Percentiles rank a stretch among this genome's conserved stretches.
Evolutionary conservation across 1,284 basidiomycete species (phyloP).

Genomic region (Coniferiporia sulphurascens): DNA sequence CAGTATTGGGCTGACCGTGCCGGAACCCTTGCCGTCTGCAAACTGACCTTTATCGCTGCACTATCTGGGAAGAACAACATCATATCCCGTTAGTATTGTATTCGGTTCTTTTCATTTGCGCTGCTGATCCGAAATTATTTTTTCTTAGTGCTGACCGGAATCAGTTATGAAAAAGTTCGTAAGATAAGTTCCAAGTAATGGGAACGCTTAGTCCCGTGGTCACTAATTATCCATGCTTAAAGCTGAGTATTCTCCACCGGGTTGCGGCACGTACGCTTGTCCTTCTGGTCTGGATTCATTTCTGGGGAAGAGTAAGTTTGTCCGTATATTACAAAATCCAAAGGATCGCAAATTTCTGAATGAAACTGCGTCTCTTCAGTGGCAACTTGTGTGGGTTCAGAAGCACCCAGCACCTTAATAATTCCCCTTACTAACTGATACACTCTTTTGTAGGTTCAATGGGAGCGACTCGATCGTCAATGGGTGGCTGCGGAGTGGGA

Average conservation of each 20-base stretch:
- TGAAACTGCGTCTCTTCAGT: too few species aligned
- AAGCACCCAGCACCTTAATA: too few species aligned
- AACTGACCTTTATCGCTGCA: conserved; percentile 40
- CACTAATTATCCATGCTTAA: conserved; percentile 34
- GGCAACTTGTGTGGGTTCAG: too few species aligned
- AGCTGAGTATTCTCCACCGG: conserved; percentile 24
- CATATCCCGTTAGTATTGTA: conserved; percentile 31
- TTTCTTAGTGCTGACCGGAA: conserved; percentile 35
- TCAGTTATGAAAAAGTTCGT: conserved; percentile 38
- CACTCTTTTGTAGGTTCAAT: too few species aligned
- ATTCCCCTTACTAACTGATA: too few species aligned
- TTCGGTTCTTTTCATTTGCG: not conserved
- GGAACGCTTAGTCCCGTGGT: not conserved
- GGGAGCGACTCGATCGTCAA: too few species aligned
- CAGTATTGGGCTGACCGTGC: conserved; percentile 27
- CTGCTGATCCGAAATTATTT: not conserved
- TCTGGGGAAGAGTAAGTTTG: too few species aligned
- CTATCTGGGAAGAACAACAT: conserved; percentile 45
- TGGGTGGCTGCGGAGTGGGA: conserved; percentile 32
- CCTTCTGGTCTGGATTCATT: too few species aligned
- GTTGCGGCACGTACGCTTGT: too few species aligned
- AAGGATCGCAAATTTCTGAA: too few species aligned
- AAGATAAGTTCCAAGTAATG: not conserved
- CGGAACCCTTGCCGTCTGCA: conserved; percentile 35
- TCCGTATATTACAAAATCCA: too few species aligned